Base-by-base conservation (phyloP, 2,329 filamentous ascomycete species). In the Berkeleyomyces basicola region DNA sequence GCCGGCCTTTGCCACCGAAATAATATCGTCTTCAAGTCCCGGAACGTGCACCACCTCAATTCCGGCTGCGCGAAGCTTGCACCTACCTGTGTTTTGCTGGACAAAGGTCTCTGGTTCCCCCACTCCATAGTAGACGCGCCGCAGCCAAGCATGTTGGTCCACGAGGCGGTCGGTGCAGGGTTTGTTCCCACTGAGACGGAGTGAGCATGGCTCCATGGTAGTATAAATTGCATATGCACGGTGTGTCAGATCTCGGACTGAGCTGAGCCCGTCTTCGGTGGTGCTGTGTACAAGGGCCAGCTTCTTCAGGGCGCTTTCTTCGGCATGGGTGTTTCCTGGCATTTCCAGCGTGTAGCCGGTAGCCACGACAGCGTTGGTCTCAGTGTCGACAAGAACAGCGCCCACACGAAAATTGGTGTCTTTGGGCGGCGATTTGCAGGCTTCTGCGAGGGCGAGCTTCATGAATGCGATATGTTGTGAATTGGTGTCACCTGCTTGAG, bases 351-450 rank as follows among this genome's bases (percentile, higher is more conserved):
- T 96, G 75, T 92, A 97, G 62, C 93, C 92, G 1, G 88, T 88
- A 0, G 87, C 82, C 37, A 95, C 78, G 64, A 95, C 77, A 36
- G 74, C 71, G 68, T 83, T 79, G 43, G 76, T 78, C 49, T 74
- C 73, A 11, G 77, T 71, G 64, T 83, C 78, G 23, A 93, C 79
- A 46, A 97, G 79, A n/a, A 96, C 73, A n/a, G 93, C 93, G 49
- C 93, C 93, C 31, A 99, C 91, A 65, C 92, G 84, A 76, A 90
- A 99, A 73, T 97, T 97, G 60, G 89, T 90, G 2, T 91, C 87
- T 69, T 87, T 90, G 37, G 90, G 89, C 1, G 89, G 88, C 9
- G 91, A 66, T 47, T 66, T 64, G 37, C 44, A 46, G 39, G 66
- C 63, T 57, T 62, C 60, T 37, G 57, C 60, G 42, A 62, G 63